Percentiles rank a stretch among this genome's conserved stretches.
Conservation (phyloP, 495 filamentous ascomycete genomes). For the Tuber indicum region DNA sequence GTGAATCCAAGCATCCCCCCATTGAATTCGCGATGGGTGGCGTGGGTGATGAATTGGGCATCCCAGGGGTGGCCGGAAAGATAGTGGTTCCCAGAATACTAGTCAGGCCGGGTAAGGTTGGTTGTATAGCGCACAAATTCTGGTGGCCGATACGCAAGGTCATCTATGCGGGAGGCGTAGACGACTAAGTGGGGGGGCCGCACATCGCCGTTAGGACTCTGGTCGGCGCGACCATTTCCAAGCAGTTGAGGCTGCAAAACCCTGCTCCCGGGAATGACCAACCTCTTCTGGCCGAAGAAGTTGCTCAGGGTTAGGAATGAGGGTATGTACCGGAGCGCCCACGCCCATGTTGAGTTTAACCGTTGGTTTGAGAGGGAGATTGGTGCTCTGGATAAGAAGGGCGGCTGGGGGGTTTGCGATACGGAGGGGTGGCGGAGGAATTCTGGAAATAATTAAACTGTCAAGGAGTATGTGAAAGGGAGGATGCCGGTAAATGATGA, state of each 20-base stretch:
- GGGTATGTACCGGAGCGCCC: slow-evolving; percentile 16
- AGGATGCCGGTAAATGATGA: slow-evolving; percentile 8
- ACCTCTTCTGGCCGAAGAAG: neutral
- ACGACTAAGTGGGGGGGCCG: neutral
- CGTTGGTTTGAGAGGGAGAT: slow-evolving; percentile 62
- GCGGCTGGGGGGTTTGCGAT: slow-evolving; percentile 72
- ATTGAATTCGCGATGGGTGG: no score
- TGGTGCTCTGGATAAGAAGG: slow-evolving; percentile 63
- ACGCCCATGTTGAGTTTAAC: no score
- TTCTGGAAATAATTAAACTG: neutral
- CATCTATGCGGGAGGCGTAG: slow-evolving; percentile 5
- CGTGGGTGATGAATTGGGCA: no score
- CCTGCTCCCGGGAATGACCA: slow-evolving; percentile 1
- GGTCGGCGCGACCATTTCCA: slow-evolving; percentile 17
- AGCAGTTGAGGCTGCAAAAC: slow-evolving; percentile 4
- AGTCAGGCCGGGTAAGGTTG: neutral
- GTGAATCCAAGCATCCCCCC: no score
- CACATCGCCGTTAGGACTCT: slow-evolving; percentile 25
- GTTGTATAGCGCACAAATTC: neutral
- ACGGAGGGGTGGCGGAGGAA: no score
- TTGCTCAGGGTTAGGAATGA: slow-evolving; percentile 9
- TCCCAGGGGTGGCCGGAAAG: no score
- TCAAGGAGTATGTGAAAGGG: slow-evolving; percentile 14
- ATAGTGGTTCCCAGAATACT: neutral
- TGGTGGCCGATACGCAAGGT: slow-evolving; percentile 14